Evolutionary conservation across 1,284 basidiomycete genomes (phyloP), one percentile per base, ranked within the genome.

Genomic region (Pseudozyma flocculosa): DNA sequence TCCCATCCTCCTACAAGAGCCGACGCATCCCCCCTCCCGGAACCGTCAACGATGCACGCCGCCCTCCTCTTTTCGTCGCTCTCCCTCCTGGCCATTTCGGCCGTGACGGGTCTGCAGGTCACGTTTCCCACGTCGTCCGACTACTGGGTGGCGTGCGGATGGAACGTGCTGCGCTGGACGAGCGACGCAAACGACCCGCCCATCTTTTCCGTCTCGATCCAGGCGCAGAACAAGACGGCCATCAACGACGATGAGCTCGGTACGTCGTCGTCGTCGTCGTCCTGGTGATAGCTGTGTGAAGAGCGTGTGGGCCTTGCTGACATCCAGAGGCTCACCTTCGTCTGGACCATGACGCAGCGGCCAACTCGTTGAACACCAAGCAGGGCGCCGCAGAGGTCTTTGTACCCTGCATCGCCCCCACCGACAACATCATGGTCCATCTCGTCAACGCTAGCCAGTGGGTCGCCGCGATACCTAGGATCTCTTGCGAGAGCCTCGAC

Each of bases 91-190:
- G 17, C 29, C 24, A 19, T 34, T n/a, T n/a, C 3, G 19, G 15
- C 40, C 19, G 19, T 14, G 15, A 7, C 29, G 0, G 44, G 40
- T 0, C 56, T 50, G 21, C 45, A 64, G 2, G 14, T 64, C 29
- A 51, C 48, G 22, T 60, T 64, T 34, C 61, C 61, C 21, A 21
- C 24, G n/a, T 36, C 57, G 3, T 30, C 61, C 15, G 34, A 56
- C 40, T 60, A 64, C 54, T 64, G 61, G 61, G 61, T 64, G 19
- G 53, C 61, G 2, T 64, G 61, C 19, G 56, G 57, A 1, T 59
- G 54, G 53, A 64, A 64, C 48, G 52, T 51, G 18, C 43, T 64
- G 43, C 48, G 50, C 3, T 65, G 57, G 57, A 54, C 45, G 32
- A 32, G 21, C 15, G 18, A 21, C n/a, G 2, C 45, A 1, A 21